Evolutionary conservation across 805 yeast genomes (phyloP).

Genomic region (Lipomyces japonicus): DNA sequence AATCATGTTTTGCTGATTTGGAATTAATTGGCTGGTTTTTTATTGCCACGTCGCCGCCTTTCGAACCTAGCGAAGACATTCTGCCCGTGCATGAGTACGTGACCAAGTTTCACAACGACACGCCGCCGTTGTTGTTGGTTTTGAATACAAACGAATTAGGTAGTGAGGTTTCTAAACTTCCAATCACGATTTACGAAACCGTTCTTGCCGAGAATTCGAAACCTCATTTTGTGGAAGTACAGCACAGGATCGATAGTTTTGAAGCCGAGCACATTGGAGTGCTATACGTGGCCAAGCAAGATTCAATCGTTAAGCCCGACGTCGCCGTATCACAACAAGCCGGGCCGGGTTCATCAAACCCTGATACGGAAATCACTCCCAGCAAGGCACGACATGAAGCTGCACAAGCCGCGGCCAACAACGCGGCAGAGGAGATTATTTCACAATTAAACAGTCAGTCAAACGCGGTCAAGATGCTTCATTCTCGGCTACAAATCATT

Average conservation of each 20-base stretch:
- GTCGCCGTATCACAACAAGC: background rate
- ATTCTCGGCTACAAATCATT: conserved; percentile 25
- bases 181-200: conserved; percentile 23
- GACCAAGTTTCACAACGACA: conserved; percentile 23
- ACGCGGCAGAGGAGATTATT: conserved; percentile 17
- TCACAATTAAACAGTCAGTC: conserved; percentile 28
- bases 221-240: conserved; percentile 18
- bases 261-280: conserved; percentile 29
- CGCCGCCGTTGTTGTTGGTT: conserved; percentile 21
- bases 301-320: conserved; percentile 8
- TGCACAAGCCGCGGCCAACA: background rate
- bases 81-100: conserved; percentile 19
- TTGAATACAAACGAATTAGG: conserved; percentile 10
- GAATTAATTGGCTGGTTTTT: conserved; percentile 39
- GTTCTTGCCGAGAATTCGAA: conserved; percentile 14
- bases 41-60: conserved; percentile 25
- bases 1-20: conserved; percentile 34
- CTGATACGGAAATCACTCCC: background rate
- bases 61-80: conserved; percentile 26
- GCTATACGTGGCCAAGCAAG: conserved; percentile 24
- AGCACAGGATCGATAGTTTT: conserved; percentile 18
- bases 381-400: background rate
- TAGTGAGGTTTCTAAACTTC: conserved; percentile 7
- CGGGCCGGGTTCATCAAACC: background rate
- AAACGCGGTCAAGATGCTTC: conserved; percentile 32